These are phyloP conservation scores for Alternaria infectoria DNA, from an alignment of 2,329 filamentous ascomycete species.

Conservation along the genomic window DNA sequence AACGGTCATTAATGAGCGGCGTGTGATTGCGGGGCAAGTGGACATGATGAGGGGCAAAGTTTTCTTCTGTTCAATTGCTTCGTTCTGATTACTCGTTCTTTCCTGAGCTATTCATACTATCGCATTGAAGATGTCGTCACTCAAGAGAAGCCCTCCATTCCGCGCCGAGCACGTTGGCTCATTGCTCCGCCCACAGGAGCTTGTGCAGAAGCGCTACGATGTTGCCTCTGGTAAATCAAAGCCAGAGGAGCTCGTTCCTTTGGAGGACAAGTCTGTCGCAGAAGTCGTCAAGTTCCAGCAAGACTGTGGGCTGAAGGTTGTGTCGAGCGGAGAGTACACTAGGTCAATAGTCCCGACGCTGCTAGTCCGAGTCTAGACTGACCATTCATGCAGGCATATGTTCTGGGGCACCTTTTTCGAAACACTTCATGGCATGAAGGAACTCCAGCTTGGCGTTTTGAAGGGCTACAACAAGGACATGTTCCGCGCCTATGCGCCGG, in stretches of 20 bases:
- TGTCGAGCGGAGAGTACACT: slow-evolving; percentile 73
- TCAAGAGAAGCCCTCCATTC: slow-evolving; percentile 62
- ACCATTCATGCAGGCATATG: slow-evolving; percentile 49
- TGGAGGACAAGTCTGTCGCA: slow-evolving; percentile 71
- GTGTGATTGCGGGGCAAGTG: slow-evolving; percentile 30
- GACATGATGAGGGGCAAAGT: slow-evolving; percentile 30
- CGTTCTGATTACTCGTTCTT: slow-evolving; percentile 3
- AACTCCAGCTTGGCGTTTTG: slow-evolving; percentile 52
- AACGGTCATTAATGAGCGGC: slow-evolving; percentile 14
- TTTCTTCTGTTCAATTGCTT: slow-evolving; percentile 12
- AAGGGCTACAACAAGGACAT: slow-evolving; percentile 59
- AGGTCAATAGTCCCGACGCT: slow-evolving; percentile 22
- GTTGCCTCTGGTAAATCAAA: slow-evolving; percentile 58
- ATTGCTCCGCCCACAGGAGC: slow-evolving; percentile 68
- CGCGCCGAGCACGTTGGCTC: slow-evolving; percentile 77
- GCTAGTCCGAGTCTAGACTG: slow-evolving; percentile 7
- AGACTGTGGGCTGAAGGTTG: slow-evolving; percentile 65
- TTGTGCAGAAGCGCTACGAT: slow-evolving; percentile 65
- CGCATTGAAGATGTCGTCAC: slow-evolving; percentile 43
- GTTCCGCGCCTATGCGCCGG: slow-evolving; percentile 65
- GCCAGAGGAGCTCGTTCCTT: slow-evolving; percentile 54
- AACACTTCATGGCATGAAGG: slow-evolving; percentile 61
- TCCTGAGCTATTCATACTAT: slow-evolving; percentile 3
- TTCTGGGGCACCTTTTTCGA: slow-evolving; percentile 66
- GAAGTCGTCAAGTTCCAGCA: slow-evolving; percentile 70